Evolutionary conservation across 2,329 filamentous ascomycete species (phyloP).

Genomic region (Trichophyton rubrum): DNA sequence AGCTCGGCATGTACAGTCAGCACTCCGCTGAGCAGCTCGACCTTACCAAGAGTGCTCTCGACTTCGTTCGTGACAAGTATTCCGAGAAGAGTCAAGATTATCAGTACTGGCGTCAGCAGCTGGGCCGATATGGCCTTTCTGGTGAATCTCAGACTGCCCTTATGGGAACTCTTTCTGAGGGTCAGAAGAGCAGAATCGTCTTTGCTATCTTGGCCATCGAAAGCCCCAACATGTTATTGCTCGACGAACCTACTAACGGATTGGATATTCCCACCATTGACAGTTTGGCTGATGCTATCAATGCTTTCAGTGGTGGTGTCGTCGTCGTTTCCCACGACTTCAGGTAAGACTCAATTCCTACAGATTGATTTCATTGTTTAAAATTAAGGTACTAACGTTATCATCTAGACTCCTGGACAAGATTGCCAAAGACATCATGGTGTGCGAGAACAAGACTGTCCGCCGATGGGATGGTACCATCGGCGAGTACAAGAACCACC

Average conservation of each 20-base stretch:
- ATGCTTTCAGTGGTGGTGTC: slow-evolving; percentile 89
- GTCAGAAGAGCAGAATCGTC: slow-evolving; percentile 95
- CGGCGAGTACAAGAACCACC: slow-evolving; percentile 92
- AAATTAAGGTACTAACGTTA: slow-evolving; percentile 9
- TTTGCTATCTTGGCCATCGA: slow-evolving; percentile 95
- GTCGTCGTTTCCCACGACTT: slow-evolving; percentile 98
- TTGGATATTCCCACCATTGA: slow-evolving; percentile 98
- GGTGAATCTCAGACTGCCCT: slow-evolving; percentile 91
- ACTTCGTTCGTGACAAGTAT: slow-evolving; percentile 97
- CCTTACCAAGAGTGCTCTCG: slow-evolving; percentile 90
- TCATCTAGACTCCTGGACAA: slow-evolving; percentile 75
- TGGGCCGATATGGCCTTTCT: slow-evolving; percentile 83
- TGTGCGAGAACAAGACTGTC: slow-evolving; percentile 96
- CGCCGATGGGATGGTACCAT: slow-evolving; percentile 79
- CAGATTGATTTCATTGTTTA: background rate
- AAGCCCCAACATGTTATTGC: slow-evolving; percentile 87
- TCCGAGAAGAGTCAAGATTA: slow-evolving; percentile 81
- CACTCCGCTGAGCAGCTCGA: slow-evolving; percentile 98
- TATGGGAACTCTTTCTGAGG: slow-evolving; percentile 95
- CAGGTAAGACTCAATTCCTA: slow-evolving; percentile 50
- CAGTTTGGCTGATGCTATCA: slow-evolving; percentile 93
- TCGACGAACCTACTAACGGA: slow-evolving; percentile 99
- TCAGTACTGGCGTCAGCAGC: slow-evolving; percentile 98
- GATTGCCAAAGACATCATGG: slow-evolving; percentile 98
- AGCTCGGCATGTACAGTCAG: slow-evolving; percentile 95